Percentiles rank a stretch among this genome's conserved stretches.
Evolutionary conservation across 2,329 filamentous ascomycete genomes (phyloP).

Genomic region (Laburnicola sp.): DNA sequence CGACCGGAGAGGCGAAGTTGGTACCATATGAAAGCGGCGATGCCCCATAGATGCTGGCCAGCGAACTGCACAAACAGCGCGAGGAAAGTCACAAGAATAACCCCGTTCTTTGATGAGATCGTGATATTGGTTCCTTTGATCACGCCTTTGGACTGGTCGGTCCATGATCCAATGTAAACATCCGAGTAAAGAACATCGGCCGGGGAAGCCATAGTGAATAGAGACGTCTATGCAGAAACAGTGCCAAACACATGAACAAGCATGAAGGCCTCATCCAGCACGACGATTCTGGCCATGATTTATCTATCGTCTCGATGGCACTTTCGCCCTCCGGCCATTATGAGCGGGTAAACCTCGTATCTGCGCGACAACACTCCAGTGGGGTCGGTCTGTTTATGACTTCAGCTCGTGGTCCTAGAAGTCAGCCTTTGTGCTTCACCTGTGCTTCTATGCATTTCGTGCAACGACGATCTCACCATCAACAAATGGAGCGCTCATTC

Average conservation of each 20-base stretch:
- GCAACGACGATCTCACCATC: no score
- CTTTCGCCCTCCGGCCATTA: no score
- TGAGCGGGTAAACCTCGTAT: no score
- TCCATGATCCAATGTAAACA: conserved; percentile 30
- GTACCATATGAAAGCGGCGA: conserved; percentile 14
- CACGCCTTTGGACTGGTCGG: conserved; percentile 26
- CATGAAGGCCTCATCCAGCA: background rate
- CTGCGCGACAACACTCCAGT: no score
- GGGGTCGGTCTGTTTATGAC: no score
- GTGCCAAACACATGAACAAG: background rate
- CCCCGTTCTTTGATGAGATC: conserved; percentile 22
- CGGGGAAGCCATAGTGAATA: conserved; percentile 5
- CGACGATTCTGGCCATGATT: no score
- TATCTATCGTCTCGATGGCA: no score
- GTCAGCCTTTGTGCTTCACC: no score
- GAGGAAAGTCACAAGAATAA: conserved; percentile 30
- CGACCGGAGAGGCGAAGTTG: conserved; percentile 3
- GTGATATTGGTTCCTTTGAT: conserved; percentile 33
- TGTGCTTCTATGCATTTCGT: no score
- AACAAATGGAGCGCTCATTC: no score
- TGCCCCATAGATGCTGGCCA: conserved; percentile 15
- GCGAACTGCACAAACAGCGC: conserved; percentile 28
- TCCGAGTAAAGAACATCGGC: conserved; percentile 10
- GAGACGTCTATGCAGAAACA: background rate
- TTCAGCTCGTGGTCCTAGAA: no score